Base-by-base conservation (phyloP, 139 green algal genomes). In the Monoraphidium neglectum region DNA sequence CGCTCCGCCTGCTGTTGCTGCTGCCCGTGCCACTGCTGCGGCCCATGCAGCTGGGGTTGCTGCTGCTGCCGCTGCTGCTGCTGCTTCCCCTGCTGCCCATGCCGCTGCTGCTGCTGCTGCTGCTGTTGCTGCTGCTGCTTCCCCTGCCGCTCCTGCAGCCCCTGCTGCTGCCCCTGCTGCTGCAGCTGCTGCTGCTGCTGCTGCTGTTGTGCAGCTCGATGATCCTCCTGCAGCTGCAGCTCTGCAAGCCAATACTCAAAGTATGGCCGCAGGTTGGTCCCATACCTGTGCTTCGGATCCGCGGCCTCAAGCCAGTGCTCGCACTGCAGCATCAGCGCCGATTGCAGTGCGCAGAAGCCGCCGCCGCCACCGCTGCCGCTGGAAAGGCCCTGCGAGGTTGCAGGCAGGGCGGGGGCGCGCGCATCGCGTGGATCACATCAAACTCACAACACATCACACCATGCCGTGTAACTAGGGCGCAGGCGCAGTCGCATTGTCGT, bases 241-340 rank as follows among this genome's bases (percentile, higher is more conserved):
- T 82, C 43, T 33, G 49, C 23, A 12, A 79, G 43, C 87, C 87
- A 92, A 24, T 68, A 66, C 32, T 87, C 77, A 65, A 88, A 88
- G 68, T 92, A 92, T 1, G 79, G 73, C 32, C 56, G 54, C 43
- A 93, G 81, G 67, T 93, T 92, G 74, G 68, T 83, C 69, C 88
- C 88, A 69, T 93, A 90, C 30, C 88, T 63, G 69, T 93, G 88
- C 71, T 90, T 86, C 18, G 68, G 46, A 68, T 93, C 88, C 43
- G 84, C 83, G 49, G 86, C 87, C 53, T 93, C 88, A 37, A 93
- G 79, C 88, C 87, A 92, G 60, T 89, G 87, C 68, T 89, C 84
- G 66, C 78, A 86, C 18, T 77, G 71, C 36, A 89, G 81, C 33
- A 87, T 78, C 57, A 89, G 61, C 5, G 72, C 72, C 30, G 61